Conservation (phyloP, 768 basidiomycete species). For the Exidia glandulosa region DNA sequence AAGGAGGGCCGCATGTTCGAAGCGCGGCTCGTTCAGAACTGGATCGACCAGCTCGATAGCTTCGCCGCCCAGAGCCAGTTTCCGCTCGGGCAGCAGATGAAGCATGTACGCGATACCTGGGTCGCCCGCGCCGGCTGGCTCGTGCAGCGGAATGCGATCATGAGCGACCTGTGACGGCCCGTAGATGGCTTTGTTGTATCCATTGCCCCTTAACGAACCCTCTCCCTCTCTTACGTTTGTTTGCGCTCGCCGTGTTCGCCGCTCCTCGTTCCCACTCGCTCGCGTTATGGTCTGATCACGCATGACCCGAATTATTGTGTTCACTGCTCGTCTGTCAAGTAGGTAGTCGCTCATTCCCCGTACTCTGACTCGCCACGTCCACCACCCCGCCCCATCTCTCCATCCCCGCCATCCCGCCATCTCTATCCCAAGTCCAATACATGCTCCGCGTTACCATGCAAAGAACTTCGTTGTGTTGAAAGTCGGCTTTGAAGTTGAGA, state of each 20-base stretch:
- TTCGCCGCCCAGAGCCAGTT: slow-evolving; percentile 42
- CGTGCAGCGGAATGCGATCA: slow-evolving; percentile 32
- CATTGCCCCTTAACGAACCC: neutral
- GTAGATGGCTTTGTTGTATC: neutral
- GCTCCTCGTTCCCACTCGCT: neutral
- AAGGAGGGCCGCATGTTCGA: slow-evolving; percentile 71
- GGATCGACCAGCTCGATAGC: slow-evolving; percentile 61
- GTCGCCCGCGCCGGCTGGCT: slow-evolving; percentile 70
- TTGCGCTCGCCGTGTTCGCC: neutral
- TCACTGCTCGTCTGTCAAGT: neutral
- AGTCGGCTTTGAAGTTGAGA: no score
- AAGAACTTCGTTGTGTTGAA: no score
- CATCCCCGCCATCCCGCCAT: neutral
- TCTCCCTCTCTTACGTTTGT: neutral
- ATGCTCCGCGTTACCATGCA: no score
- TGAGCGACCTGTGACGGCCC: neutral
- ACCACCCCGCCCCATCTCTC: neutral
- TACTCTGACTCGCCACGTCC: neutral
- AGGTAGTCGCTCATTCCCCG: neutral
- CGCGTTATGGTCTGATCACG: neutral
- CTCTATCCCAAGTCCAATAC: no score
- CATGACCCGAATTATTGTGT: neutral
- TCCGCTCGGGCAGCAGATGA: slow-evolving; percentile 30
- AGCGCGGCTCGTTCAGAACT: slow-evolving; percentile 50
- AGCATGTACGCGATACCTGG: slow-evolving; percentile 51